Percentiles rank a stretch among this genome's conserved stretches.
Evolutionary conservation across 2,329 filamentous ascomycete genomes (phyloP).

Genomic region (Helotiales sp.): DNA sequence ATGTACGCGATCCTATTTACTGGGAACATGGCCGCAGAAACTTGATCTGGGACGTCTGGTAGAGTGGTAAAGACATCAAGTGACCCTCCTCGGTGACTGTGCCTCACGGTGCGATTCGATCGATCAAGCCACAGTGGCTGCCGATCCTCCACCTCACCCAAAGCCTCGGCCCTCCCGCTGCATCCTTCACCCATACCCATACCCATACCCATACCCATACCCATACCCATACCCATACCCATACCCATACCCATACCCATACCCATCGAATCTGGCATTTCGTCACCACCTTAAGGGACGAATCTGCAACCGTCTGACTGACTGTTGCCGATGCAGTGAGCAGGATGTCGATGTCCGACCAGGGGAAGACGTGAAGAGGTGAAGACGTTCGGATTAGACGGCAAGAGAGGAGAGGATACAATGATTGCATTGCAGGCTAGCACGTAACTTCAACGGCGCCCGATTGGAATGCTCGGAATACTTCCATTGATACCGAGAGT

Average conservation of each 20-base stretch:
- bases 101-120: background rate
- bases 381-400: background rate
- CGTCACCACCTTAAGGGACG: constrained; percentile 11
- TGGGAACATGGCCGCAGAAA: background rate
- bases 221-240: no score
- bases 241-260: background rate
- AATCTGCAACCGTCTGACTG: no score
- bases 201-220: no score
- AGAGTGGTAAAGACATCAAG: constrained; percentile 7
- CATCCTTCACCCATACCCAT: background rate
- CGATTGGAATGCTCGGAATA: background rate
- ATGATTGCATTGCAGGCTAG: background rate
- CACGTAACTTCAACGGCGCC: background rate
- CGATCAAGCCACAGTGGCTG: background rate
- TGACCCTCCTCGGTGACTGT: constrained; percentile 1
- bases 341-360: background rate
- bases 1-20: background rate
- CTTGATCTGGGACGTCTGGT: background rate
- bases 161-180: constrained; percentile 5
- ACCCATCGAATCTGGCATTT: background rate
- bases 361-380: no score
- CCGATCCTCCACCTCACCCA: background rate
- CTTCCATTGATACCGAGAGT: background rate
- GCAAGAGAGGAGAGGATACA: background rate
- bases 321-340: no score